Evolutionary conservation across 2,329 filamentous ascomycete genomes (phyloP), one percentile per base, ranked within the genome.

Genomic region (Talaromyces sp.): DNA sequence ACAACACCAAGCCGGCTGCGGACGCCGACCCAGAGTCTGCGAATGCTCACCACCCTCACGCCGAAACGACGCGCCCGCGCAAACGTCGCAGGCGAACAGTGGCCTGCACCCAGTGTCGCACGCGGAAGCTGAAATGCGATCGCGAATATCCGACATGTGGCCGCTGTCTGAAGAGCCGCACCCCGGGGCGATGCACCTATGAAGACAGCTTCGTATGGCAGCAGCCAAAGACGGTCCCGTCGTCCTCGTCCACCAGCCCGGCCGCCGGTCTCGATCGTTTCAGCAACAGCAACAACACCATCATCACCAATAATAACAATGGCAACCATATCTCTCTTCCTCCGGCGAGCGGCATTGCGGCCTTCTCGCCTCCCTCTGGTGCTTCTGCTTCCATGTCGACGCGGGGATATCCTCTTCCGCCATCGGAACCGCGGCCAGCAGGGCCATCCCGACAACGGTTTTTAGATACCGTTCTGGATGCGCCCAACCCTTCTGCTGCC

Each of bases 41-140:
- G 29, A 7, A 38, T 13, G 13, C 35, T 29, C 41, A 51, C 31
- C 41, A 51, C 31, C n/a, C 43, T 17, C 58, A 55, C 21, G 35
- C 27, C 52, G 35, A 51, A 41, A 58, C 27, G 10, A 58, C 59
- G 9, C 68, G 71, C 50, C 70, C 71, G 58, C 73, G 73, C 31
- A 76, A 76, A 64, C 66, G 75, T 31, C 71, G 73, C 60, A 67
- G 75, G 24, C 70, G 75, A 26, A 75, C 76, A 10, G 71, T 77
- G 64, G 75, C 76, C 17, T 78, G 76, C 63, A 71, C 71, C 19
- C 75, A 74, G 38, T 78, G 76, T 62, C 74, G 76, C 58, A 73
- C 69, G 58, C 68, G 76, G 52, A 78, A 78, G 63, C 66, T 78
- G 35, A 75, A 73, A 61, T 78, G 76, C 60, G 76, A 78, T 63